Percentiles rank a stretch among this genome's conserved stretches.
Evolutionary conservation across 2,329 filamentous ascomycete species (phyloP).

Genomic region (Pseudogymnoascus sp.): DNA sequence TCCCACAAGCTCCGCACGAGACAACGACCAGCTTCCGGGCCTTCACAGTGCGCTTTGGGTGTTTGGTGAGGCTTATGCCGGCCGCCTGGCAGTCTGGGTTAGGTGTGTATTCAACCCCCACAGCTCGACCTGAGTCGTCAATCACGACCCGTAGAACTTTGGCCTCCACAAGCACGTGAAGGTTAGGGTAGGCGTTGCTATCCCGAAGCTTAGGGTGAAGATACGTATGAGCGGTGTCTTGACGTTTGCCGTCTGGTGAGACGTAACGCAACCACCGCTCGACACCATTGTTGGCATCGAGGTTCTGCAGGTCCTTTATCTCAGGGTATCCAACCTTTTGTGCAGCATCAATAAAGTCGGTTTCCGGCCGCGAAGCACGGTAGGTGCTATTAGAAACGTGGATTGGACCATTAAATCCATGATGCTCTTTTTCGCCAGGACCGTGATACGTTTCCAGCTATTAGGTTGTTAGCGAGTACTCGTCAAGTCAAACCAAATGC

Average conservation of each 20-base stretch:
- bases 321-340: conserved; percentile 42
- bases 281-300: conserved; percentile 31
- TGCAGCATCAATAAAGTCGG: conserved; percentile 44
- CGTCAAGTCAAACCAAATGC: background rate
- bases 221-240: conserved; percentile 71
- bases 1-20: conserved; percentile 32
- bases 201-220: conserved; percentile 57
- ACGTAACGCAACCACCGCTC: background rate
- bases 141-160: conserved; percentile 69
- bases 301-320: conserved; percentile 45
- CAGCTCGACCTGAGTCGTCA: conserved; percentile 63
- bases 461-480: background rate
- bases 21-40: conserved; percentile 49
- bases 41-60: conserved; percentile 32
- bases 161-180: conserved; percentile 67
- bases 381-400: conserved; percentile 46
- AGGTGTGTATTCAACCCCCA: conserved; percentile 62
- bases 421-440: conserved; percentile 31
- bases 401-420: conserved; percentile 49
- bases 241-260: conserved; percentile 50
- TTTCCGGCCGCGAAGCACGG: conserved; percentile 32
- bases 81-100: conserved; percentile 37
- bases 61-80: conserved; percentile 23
- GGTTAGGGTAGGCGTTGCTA: conserved; percentile 56
- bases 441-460: conserved; percentile 29